phyloP scores from a whole-genome alignment of 495 filamentous ascomycete genomes.

The Penicillium arizonense region DNA sequence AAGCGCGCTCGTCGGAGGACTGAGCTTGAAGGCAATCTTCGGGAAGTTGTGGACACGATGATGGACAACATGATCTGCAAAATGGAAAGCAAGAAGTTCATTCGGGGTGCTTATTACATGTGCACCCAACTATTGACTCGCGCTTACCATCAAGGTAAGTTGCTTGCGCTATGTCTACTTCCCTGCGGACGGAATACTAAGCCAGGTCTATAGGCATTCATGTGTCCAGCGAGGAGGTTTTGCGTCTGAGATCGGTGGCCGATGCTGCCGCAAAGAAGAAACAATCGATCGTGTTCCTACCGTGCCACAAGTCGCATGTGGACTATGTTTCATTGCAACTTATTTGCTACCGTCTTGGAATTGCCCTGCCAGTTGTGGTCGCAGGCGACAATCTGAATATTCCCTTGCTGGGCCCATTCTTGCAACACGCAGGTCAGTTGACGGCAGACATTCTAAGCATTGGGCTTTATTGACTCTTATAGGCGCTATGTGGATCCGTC shows the following conservation, averaged over 20 bases:
- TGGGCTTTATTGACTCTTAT: conserved; percentile 12
- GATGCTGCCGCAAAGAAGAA: conserved; percentile 79
- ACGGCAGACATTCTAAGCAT: not conserved
- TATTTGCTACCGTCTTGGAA: conserved; percentile 89
- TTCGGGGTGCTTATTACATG: conserved; percentile 87
- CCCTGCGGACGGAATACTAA: conserved; percentile 3
- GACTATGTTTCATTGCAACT: conserved; percentile 94
- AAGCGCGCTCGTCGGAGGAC: conserved; percentile 55
- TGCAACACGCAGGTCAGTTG: conserved; percentile 80
- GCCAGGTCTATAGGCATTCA: conserved; percentile 64
- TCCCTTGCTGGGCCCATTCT: conserved; percentile 80
- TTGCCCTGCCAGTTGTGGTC: conserved; percentile 88
- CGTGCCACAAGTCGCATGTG: conserved; percentile 90
- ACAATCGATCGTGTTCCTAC: conserved; percentile 93
- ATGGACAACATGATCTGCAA: conserved; percentile 98
- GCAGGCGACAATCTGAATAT: conserved; percentile 97
- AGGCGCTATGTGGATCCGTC: conserved; percentile 94
- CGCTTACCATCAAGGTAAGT: conserved; percentile 85
- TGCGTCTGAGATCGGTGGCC: conserved; percentile 76
- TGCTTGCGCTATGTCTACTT: not conserved
- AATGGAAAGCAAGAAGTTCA: conserved; percentile 93
- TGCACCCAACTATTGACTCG: conserved; percentile 83
- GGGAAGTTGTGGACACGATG: conserved; percentile 77
- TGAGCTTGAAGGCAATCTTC: conserved; percentile 61
- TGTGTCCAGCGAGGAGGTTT: conserved; percentile 89